A percentile compares a stretch with the other conserved stretches of the same genome.
These are phyloP conservation scores for Phyllostachys edulis DNA, from an alignment of 176 grass and related monocot species.

Conservation along the genomic window DNA sequence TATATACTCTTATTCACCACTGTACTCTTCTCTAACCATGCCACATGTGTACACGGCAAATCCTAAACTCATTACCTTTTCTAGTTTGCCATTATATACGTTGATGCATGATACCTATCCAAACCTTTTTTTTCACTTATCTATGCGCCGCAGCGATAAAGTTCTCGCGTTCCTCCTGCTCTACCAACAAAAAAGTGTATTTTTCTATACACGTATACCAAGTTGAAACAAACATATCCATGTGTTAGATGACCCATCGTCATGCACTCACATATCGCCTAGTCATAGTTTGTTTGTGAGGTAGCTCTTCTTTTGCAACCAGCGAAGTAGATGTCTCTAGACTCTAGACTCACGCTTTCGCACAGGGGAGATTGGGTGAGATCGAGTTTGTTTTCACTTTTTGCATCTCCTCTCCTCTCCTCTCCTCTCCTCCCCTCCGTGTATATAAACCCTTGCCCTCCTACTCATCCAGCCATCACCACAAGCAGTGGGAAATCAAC, in stretches of 20 bases:
- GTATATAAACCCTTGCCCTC: background rate
- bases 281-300: too few species aligned
- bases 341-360: background rate
- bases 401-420: background rate
- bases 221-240: too few species aligned
- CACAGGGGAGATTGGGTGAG: background rate
- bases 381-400: background rate
- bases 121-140: background rate
- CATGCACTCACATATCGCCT: too few species aligned
- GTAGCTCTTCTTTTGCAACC: too few species aligned
- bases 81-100: background rate
- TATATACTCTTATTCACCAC: background rate
- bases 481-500: background rate
- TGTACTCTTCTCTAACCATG: background rate
- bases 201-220: background rate
- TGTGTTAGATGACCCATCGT: too few species aligned
- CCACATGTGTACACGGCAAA: background rate
- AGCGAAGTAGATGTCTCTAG: too few species aligned
- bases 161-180: background rate
- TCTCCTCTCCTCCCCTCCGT: too few species aligned
- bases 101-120: too few species aligned
- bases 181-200: background rate
- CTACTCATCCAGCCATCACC: background rate
- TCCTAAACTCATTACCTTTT: background rate
- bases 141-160: background rate